Conservation (phyloP, 2,329 filamentous ascomycete genomes). For the Geosmithia morbida region DNA sequence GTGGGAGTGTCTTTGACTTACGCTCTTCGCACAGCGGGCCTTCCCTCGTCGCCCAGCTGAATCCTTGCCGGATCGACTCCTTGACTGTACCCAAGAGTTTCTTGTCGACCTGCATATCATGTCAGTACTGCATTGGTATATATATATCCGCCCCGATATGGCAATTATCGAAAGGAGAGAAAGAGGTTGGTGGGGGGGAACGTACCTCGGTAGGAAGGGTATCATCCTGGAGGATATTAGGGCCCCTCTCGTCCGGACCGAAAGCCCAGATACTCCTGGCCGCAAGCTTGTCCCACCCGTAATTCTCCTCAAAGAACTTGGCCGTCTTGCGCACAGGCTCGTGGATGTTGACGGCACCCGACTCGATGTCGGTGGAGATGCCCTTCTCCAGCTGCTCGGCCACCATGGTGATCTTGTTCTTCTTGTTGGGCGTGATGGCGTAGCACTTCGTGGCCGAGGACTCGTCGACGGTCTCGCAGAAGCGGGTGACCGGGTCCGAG, state of each 20-base stretch:
- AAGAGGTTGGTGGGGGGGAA: conserved; percentile 1
- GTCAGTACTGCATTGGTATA: conserved; percentile 1
- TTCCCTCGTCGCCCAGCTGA: conserved; percentile 92
- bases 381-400: conserved; percentile 91
- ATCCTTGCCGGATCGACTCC: conserved; percentile 89
- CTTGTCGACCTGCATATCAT: conserved; percentile 59
- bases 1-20: conserved; percentile 36
- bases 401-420: conserved; percentile 98
- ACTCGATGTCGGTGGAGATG: conserved; percentile 89
- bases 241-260: conserved; percentile 84
- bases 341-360: conserved; percentile 76
- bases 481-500: conserved; percentile 91
- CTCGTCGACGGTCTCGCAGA: conserved; percentile 96
- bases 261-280: conserved; percentile 97
- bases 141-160: too few relatives aligned
- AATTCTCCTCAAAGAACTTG: conserved; percentile 93
- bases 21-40: conserved; percentile 95
- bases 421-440: conserved; percentile 95
- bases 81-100: conserved; percentile 75
- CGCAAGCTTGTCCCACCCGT: conserved; percentile 92
- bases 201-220: conserved; percentile 75
- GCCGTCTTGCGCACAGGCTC: conserved; percentile 87
- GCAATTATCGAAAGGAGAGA: too few relatives aligned
- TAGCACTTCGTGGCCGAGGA: conserved; percentile 97
- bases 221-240: conserved; percentile 94